Percentiles rank a stretch among this genome's conserved stretches.
These are phyloP conservation scores for Xylariaceae sp. DNA, from an alignment of 2,329 filamentous ascomycete genomes.

Conservation along the genomic window DNA sequence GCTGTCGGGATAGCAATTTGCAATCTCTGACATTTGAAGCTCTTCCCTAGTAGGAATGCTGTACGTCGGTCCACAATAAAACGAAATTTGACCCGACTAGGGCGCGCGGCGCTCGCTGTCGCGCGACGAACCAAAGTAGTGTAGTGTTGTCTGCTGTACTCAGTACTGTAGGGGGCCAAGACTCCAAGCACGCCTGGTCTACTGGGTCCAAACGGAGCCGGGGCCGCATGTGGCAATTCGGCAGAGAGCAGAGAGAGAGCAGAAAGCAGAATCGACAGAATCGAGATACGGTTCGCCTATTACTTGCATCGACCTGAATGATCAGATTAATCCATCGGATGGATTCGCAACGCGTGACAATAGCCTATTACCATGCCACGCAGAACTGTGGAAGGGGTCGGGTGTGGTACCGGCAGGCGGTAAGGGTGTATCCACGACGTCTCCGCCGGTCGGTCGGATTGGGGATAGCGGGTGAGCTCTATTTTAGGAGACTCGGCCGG, in stretches of 20 bases:
- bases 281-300: constrained; percentile 3
- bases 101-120: constrained; percentile 7
- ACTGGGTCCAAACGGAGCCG: constrained; percentile 5
- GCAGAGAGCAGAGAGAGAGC: too few relatives aligned
- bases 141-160: too few relatives aligned
- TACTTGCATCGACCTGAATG: constrained; percentile 16
- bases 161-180: constrained; percentile 10
- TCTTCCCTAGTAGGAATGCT: constrained; percentile 11
- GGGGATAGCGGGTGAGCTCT: constrained; percentile 18
- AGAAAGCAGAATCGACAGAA: background rate
- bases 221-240: constrained; percentile 9
- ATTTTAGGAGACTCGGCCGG: constrained; percentile 14
- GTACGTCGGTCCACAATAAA: constrained; percentile 11
- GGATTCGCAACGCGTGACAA: constrained; percentile 6
- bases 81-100: constrained; percentile 16
- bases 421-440: constrained; percentile 11
- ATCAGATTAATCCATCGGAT: constrained; percentile 9
- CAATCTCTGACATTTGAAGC: constrained; percentile 8
- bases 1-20: background rate
- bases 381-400: constrained; percentile 9
- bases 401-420: constrained; percentile 5
- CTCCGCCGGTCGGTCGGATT: constrained; percentile 16
- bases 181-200: background rate
- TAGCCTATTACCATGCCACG: constrained; percentile 5
- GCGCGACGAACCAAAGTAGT: constrained; percentile 9